Base-by-base conservation (phyloP, 1,284 basidiomycete species). In the Grifola frondosa region DNA sequence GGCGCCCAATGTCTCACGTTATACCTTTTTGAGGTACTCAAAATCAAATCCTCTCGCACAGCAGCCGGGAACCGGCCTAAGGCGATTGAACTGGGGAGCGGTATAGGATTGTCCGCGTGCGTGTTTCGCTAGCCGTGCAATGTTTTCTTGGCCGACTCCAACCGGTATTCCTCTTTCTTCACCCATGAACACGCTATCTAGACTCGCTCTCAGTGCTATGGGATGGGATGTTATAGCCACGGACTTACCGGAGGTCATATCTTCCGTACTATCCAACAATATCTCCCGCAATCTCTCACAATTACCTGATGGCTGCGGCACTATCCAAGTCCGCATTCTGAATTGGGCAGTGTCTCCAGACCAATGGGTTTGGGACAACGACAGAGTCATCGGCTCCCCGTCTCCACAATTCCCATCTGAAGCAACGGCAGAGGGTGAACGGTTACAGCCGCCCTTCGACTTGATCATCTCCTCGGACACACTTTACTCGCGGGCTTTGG, bases 381-480 rank as follows among this genome's bases (percentile, higher is more conserved):
- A 60, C 39, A 56, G 50, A 42, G 63, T 57, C 52, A 73, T 74
- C 40, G 69, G 58, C 52, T 70, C 60, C 57, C 29, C 49, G 35
- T 44, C 66, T 12, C 64, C 63, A 22, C 51, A 55, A 38, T 47
- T 56, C 19, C 51, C 42, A 30, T 47, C 46, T 20, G 37, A 50
- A 12, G 33, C 54, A 13, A 34, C 46, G 24, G 37, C 54, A 35
- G 45, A 56, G 16, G 29, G 22, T 21, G 21, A 42, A 34, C 55
- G 60, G 30, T 67, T 77, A 12, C 46, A 54, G 10, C 77, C 78
- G 16, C 81, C 81, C 0, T 87, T 88, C 67, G 87, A 94, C 65
- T 72, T 93, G 48, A 83, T 96, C 50, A 63, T 91, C 43, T 84
- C 90, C 13, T 84, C 91, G 43, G 93, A 97, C 65, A 95, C 93